Evolutionary conservation across 1,139 yeast species (phyloP), one percentile per base, ranked within the genome.

Genomic region (Kodamaea sp.): DNA sequence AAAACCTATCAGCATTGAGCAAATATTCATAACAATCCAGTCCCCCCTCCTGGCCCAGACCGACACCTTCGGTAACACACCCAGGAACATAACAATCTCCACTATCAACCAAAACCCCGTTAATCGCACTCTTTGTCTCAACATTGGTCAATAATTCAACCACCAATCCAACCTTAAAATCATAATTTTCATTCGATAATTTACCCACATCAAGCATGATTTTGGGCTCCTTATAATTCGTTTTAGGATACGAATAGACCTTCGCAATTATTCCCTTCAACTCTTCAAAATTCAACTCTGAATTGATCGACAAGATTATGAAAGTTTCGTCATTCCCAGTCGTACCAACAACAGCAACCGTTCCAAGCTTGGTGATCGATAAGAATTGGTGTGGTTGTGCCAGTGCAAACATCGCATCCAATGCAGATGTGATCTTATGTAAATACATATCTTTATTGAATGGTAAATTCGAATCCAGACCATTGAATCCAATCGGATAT

Each of bases 261-360:
- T 41, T 45, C 1, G 50, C 44, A 12, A 65, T 48, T 7, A 52
- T 26, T 1, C 36, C 40, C 6, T 40, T 37, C 27, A 62, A 36
- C 7, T 59, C 58, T 7, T 41, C 45, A 20, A 41, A 37, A 4
- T 37, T 26, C 23, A 54, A 29, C 25, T 53, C 45, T n/a, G 44
- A 35, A 31, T 53, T 55, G 12, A 60, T 42, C 38, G 58, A 57
- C 24, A 70, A 41, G 5, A 69, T 53, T n/a, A 70, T 47, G 48
- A 71, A 73, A 0, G 77, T 67, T 35, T 73, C 77, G 7, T 54
- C 53, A 46, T 73, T 73, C 2, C 78, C 78, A 2, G 56, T 50
- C 1, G 78, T 71, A 8, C 73, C 73, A 24, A 70, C 69, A 9
- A 67, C 70, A 0, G 75, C 67, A 4, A 67, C 75, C 1, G 65